Percentiles rank a stretch among this genome's conserved stretches.
These are phyloP conservation scores for Chrysophaeum taylorii DNA, from an alignment of 352 stramenopile species.

Conservation along the genomic window DNA sequence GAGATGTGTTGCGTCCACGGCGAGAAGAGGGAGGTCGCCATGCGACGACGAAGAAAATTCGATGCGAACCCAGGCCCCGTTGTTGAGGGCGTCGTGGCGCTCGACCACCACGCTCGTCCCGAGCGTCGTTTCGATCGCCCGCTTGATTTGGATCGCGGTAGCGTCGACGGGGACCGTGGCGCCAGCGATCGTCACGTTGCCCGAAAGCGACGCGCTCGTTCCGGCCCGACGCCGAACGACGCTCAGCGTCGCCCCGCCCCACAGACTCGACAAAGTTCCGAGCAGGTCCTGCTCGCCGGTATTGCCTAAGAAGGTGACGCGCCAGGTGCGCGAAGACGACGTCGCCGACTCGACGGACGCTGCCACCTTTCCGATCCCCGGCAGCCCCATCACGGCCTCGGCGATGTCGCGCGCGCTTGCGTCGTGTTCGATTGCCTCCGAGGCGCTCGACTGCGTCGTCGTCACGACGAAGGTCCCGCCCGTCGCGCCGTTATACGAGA, in stretches of 20 bases:
- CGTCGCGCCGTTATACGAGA: constrained; percentile 16
- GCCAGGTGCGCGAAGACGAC: constrained; percentile 11
- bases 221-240: constrained; percentile 14
- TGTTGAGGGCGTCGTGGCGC: constrained; percentile 18
- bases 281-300: constrained; percentile 23
- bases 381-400: constrained; percentile 18
- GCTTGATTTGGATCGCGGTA: constrained; percentile 15
- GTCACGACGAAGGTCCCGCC: constrained; percentile 13
- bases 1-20: neutral
- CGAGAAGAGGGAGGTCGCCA: constrained; percentile 16
- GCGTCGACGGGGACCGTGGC: neutral
- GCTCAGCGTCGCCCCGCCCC: constrained; percentile 16
- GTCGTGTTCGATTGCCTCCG: neutral
- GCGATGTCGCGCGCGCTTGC: constrained; percentile 13
- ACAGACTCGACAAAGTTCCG: constrained; percentile 10
- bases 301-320: constrained; percentile 27
- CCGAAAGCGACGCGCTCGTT: constrained; percentile 13
- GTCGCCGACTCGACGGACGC: neutral
- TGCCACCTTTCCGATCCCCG: constrained; percentile 17
- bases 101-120: constrained; percentile 18
- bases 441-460: neutral
- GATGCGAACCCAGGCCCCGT: constrained; percentile 18
- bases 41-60: constrained; percentile 13
- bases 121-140: constrained; percentile 13
- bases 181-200: neutral